phyloP scores from a whole-genome alignment of 768 basidiomycete genomes.

The Pholiota microspora region DNA sequence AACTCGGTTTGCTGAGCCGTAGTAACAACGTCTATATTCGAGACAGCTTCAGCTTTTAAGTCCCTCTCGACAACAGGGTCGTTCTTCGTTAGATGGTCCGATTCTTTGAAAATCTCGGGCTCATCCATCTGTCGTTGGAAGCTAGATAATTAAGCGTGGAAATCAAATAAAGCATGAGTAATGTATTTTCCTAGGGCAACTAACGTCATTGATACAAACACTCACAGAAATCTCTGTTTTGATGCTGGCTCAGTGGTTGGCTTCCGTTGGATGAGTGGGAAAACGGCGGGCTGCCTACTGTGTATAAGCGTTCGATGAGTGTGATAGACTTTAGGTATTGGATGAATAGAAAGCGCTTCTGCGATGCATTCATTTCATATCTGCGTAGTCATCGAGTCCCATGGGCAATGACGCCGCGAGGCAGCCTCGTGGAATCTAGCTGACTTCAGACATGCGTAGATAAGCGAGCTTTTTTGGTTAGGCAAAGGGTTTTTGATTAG shows the following conservation, averaged over 20 bases:
- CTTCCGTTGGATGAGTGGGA: neutral
- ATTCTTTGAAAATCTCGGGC: neutral
- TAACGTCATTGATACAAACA: neutral
- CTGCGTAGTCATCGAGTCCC: neutral
- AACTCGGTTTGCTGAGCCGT: too few species aligned
- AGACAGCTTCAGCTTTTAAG: too few species aligned
- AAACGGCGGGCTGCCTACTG: too few species aligned
- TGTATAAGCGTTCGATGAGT: too few species aligned
- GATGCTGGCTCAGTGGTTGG: too few species aligned
- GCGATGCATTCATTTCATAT: neutral
- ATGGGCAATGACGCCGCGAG: constrained; percentile 8
- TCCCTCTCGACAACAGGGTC: neutral
- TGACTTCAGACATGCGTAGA: neutral
- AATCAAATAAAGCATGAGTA: neutral
- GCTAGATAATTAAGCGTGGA: too few species aligned
- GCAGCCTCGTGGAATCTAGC: neutral
- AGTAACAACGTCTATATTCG: too few species aligned
- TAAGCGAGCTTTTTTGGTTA: neutral
- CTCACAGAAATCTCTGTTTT: too few species aligned
- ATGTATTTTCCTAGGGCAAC: neutral
- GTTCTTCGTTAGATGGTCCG: neutral
- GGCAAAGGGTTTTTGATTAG: too few species aligned
- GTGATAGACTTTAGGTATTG: too few species aligned
- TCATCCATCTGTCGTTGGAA: too few species aligned
- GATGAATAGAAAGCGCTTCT: neutral